Evolutionary conservation across 306 rosid species (phyloP).

Genomic region (Pterocarpus macrocarpus): DNA sequence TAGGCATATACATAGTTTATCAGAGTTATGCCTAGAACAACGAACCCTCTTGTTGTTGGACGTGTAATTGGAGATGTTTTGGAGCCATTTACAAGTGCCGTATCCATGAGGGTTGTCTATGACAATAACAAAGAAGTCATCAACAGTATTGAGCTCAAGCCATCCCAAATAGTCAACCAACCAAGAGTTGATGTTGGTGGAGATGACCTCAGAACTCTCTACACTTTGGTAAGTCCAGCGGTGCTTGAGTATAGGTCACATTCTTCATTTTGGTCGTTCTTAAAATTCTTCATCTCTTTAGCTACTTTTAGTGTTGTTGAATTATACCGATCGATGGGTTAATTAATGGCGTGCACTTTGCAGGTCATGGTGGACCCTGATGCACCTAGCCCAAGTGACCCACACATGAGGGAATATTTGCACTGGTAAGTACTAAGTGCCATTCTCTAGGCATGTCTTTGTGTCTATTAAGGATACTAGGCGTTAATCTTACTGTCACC

Average conservation of each 20-base stretch:
- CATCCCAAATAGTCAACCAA: slow-evolving; percentile 33
- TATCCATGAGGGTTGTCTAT: slow-evolving; percentile 18
- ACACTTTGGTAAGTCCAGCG: slow-evolving; percentile 14
- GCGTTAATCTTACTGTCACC: no score
- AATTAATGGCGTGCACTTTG: neutral
- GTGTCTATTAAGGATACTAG: no score
- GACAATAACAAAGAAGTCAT: slow-evolving; percentile 5
- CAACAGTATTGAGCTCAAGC: slow-evolving; percentile 38
- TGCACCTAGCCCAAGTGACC: slow-evolving; percentile 52
- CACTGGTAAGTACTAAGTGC: slow-evolving; percentile 13
- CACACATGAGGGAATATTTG: slow-evolving; percentile 40
- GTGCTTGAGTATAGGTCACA: neutral
- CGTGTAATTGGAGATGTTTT: slow-evolving; percentile 42
- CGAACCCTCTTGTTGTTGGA: slow-evolving; percentile 32
- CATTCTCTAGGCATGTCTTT: no score
- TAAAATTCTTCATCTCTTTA: neutral
- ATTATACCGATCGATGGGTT: no score
- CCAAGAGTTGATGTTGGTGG: slow-evolving; percentile 11
- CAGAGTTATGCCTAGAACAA: slow-evolving; percentile 9
- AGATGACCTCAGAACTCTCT: neutral
- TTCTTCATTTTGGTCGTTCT: neutral
- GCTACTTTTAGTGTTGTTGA: no score
- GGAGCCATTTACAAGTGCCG: slow-evolving; percentile 24
- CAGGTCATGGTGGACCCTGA: slow-evolving; percentile 49
- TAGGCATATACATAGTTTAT: neutral